A percentile compares a stretch with the other conserved stretches of the same genome.
Evolutionary conservation across 192 early-diverging fungal genomes (phyloP).

Genomic region (Podochytrium sp.): DNA sequence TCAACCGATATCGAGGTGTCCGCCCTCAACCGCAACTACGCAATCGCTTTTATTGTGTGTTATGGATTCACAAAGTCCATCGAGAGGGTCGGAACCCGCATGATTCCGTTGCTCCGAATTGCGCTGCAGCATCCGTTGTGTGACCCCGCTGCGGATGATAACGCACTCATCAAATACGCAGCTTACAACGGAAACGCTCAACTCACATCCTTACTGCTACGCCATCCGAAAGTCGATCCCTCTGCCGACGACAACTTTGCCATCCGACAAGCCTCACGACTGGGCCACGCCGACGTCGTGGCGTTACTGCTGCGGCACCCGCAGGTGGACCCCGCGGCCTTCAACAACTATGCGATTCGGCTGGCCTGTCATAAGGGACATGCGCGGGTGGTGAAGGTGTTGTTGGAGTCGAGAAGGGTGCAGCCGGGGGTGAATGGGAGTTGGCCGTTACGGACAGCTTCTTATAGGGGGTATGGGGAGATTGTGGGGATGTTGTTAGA

Average conservation of each 20-base stretch:
- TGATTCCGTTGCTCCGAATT: not conserved
- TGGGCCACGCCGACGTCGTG: conserved; percentile 10
- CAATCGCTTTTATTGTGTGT: not conserved
- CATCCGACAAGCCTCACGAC: not conserved
- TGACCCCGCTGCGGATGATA: conserved; percentile 3
- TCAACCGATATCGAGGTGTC: not conserved
- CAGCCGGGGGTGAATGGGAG: not conserved
- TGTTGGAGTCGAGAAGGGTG: not conserved
- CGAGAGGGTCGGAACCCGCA: not conserved
- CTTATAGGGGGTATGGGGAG: not conserved
- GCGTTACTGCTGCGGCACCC: not conserved
- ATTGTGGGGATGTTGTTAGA: conserved; percentile 6
- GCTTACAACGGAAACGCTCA: not conserved
- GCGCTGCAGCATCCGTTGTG: not conserved
- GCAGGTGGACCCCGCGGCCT: not conserved
- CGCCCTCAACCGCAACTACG: conserved; percentile 15
- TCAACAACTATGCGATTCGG: conserved; percentile 6
- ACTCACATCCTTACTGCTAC: not conserved
- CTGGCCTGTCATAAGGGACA: conserved; percentile 13
- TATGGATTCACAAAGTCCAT: conserved; percentile 16
- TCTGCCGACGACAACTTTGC: conserved; percentile 4
- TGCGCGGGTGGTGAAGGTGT: not conserved
- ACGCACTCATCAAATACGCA: not conserved
- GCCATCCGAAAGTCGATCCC: not conserved
- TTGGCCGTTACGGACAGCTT: not conserved